Conservation (phyloP, 108 stramenopile genomes). For the Aurantiochytrium sp. region DNA sequence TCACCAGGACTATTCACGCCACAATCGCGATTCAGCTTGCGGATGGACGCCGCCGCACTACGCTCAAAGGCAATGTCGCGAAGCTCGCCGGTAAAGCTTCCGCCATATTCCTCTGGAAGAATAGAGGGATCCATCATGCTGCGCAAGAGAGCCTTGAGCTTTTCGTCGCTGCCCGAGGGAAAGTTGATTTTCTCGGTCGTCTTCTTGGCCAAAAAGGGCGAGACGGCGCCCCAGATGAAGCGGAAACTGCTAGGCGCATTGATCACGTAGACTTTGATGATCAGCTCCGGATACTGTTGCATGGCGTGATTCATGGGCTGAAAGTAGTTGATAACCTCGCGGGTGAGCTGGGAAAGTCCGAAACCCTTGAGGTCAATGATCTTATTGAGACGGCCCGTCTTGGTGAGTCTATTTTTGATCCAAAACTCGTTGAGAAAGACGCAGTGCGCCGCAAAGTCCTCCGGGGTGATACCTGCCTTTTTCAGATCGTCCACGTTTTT, state of each 20-base stretch:
- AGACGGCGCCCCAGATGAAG: neutral
- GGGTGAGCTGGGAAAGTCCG: neutral
- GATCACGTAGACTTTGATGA: neutral
- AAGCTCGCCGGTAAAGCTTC: neutral
- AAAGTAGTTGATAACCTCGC: neutral
- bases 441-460: constrained; percentile 11
- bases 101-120: constrained; percentile 8
- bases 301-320: constrained; percentile 17
- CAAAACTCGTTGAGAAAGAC: constrained; percentile 2
- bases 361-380: constrained; percentile 2
- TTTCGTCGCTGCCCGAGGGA: neutral
- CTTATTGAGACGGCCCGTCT: constrained; percentile 4
- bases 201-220: neutral
- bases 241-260: neutral
- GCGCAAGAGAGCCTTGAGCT: neutral
- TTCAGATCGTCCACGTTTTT: neutral
- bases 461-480: neutral
- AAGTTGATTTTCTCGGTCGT: neutral
- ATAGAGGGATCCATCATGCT: neutral
- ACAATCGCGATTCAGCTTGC: neutral
- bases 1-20: neutral
- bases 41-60: neutral
- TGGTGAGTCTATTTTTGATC: constrained; percentile 7
- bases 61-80: neutral
- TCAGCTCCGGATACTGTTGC: constrained; percentile 14